A percentile compares a stretch with the other conserved stretches of the same genome.
Conservation (phyloP, 2,329 filamentous ascomycete genomes). For the Botrytis hyacinthi region DNA sequence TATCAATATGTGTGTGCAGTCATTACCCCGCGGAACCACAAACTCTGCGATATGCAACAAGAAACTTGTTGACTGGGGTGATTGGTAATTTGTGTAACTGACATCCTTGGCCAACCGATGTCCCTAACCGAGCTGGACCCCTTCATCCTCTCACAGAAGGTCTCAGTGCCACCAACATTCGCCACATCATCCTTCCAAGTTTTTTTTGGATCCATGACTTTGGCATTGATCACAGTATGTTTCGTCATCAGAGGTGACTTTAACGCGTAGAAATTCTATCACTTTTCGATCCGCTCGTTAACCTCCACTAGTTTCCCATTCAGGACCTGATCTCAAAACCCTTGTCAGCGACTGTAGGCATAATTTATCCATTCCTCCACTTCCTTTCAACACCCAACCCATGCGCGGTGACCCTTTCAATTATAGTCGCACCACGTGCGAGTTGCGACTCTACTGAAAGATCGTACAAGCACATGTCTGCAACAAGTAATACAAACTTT, state of each 20-base stretch:
- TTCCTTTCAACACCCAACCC: background rate
- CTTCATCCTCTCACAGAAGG: background rate
- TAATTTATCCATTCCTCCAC: background rate
- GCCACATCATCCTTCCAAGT: background rate
- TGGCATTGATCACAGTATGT: background rate
- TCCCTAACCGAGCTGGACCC: background rate
- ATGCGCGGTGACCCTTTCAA: no score
- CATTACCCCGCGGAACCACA: background rate
- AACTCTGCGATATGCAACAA: constrained; percentile 4
- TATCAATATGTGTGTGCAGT: background rate
- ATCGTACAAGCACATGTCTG: background rate
- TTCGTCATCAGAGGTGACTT: background rate
- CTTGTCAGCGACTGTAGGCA: background rate
- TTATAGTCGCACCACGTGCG: background rate
- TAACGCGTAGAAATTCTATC: background rate
- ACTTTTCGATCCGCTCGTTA: background rate
- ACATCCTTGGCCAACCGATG: background rate
- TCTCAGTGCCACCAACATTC: background rate
- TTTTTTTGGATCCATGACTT: background rate
- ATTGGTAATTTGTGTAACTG: background rate
- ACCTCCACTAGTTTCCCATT: background rate
- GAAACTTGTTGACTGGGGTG: background rate
- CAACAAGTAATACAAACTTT: background rate
- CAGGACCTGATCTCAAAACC: background rate
- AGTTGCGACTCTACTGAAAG: background rate